Percentiles rank a stretch among this genome's conserved stretches.
Evolutionary conservation across 2,329 filamentous ascomycete genomes (phyloP).

Genomic region (Ophiognomonia clavigignenti-juglandacearum): DNA sequence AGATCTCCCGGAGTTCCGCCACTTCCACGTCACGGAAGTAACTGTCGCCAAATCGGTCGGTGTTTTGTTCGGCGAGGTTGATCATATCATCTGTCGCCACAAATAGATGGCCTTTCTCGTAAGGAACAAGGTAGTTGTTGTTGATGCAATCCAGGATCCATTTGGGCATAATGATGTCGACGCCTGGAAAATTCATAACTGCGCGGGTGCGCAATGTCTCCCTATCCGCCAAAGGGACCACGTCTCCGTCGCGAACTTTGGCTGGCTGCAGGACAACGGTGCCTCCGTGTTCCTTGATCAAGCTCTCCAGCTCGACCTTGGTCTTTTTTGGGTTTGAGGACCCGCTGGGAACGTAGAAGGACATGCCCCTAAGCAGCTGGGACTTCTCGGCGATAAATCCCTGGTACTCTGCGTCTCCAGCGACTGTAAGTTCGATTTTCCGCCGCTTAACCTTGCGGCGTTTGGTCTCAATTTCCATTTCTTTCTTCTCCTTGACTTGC

Average conservation of each 20-base stretch:
- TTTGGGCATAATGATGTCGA: constrained; percentile 69
- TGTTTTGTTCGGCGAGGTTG: constrained; percentile 52
- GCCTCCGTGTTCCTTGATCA: constrained; percentile 82
- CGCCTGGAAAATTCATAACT: constrained; percentile 36
- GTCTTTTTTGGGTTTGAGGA: constrained; percentile 66
- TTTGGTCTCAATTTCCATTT: constrained; percentile 71
- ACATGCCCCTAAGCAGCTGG: constrained; percentile 67
- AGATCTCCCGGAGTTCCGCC: constrained; percentile 33
- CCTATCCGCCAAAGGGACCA: constrained; percentile 75
- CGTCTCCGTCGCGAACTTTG: constrained; percentile 55
- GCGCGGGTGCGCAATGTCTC: constrained; percentile 49
- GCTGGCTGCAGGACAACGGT: constrained; percentile 69
- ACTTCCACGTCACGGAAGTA: constrained; percentile 60
- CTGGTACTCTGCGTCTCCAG: constrained; percentile 52
- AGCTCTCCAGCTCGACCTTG: constrained; percentile 72
- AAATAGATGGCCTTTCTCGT: constrained; percentile 64
- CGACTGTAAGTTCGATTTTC: constrained; percentile 66
- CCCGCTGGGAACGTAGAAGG: constrained; percentile 82
- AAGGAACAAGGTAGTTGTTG: constrained; percentile 58
- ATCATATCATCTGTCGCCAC: constrained; percentile 55
- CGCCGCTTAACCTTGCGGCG: constrained; percentile 56
- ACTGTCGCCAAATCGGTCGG: constrained; percentile 78
- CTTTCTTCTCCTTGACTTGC: constrained; percentile 64
- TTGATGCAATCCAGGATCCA: constrained; percentile 84
- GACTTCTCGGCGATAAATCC: constrained; percentile 41